Evolutionary conservation across 2,329 filamentous ascomycete genomes (phyloP).

Genomic region (Pestalotiopsis fici): DNA sequence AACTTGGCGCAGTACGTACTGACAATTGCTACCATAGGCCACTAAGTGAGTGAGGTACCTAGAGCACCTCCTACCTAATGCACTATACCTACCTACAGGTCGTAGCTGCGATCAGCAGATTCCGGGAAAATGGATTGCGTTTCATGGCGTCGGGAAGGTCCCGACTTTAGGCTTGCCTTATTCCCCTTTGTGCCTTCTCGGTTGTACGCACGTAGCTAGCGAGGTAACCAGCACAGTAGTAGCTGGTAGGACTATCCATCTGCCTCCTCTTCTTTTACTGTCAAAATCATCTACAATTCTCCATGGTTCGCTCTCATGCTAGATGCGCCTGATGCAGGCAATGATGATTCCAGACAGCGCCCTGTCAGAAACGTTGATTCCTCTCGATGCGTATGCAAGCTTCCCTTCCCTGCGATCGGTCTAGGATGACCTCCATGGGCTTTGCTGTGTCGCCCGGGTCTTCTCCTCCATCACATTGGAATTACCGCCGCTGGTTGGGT

Average conservation of each 20-base stretch:
- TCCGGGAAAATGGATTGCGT: conserved; percentile 3
- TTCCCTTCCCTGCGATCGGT: background rate
- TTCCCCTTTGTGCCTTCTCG: background rate
- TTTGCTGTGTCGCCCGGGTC: background rate
- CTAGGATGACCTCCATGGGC: background rate
- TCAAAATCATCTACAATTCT: too few relatives aligned
- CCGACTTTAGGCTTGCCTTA: conserved; percentile 1
- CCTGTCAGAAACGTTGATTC: background rate
- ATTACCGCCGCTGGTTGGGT: background rate
- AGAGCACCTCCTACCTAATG: background rate
- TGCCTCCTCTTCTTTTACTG: too few relatives aligned
- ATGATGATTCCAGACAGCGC: too few relatives aligned
- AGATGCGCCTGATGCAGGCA: too few relatives aligned
- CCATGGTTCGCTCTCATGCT: too few relatives aligned
- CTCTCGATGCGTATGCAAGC: background rate
- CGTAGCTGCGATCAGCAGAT: conserved; percentile 1
- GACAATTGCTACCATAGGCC: background rate
- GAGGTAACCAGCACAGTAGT: background rate
- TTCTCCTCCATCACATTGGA: background rate
- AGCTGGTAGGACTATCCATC: too few relatives aligned
- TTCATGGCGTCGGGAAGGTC: conserved; percentile 7
- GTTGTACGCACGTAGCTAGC: background rate
- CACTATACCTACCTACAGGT: background rate
- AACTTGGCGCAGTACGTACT: too few relatives aligned
- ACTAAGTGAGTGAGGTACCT: background rate